Evolutionary conservation across 2,329 filamentous ascomycete species (phyloP).

Genomic region (Cryphonectria parasitica): DNA sequence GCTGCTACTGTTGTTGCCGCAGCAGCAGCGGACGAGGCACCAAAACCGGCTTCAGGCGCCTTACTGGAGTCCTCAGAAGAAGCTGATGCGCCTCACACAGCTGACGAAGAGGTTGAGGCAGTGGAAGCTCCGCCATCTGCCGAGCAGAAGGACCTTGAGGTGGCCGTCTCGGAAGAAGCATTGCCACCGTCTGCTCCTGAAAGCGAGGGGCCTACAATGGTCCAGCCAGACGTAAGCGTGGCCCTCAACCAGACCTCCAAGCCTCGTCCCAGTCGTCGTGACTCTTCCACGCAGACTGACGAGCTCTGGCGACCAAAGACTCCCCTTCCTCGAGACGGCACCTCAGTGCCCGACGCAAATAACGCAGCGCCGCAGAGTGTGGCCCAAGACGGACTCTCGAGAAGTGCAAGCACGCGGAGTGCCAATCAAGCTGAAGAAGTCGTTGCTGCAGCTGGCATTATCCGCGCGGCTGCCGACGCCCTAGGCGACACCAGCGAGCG

Average conservation of each 20-base stretch:
- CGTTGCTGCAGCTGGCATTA: constrained; percentile 57
- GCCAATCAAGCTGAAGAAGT: constrained; percentile 55
- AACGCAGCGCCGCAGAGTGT: constrained; percentile 46
- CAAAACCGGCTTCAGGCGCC: neutral
- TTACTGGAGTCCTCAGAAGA: constrained; percentile 4
- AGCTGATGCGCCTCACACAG: neutral
- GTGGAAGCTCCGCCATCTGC: constrained; percentile 5
- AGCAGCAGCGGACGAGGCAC: constrained; percentile 11
- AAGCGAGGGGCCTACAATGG: constrained; percentile 20
- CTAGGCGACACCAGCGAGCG: constrained; percentile 35
- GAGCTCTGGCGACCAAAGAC: constrained; percentile 28
- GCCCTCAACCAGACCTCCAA: neutral
- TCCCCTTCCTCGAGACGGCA: constrained; percentile 41
- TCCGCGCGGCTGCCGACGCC: constrained; percentile 55
- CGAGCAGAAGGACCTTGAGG: constrained; percentile 8
- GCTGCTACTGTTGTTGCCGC: constrained; percentile 11
- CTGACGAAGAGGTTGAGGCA: constrained; percentile 14
- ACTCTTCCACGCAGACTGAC: constrained; percentile 39
- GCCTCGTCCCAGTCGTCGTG: constrained; percentile 32
- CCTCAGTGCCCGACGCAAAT: constrained; percentile 51
- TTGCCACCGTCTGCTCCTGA: constrained; percentile 32
- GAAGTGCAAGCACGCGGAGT: constrained; percentile 50
- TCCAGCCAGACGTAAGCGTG: constrained; percentile 17
- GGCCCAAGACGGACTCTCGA: constrained; percentile 47
- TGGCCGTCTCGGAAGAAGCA: constrained; percentile 26